Conservation (phyloP, 2,329 filamentous ascomycete species). For the Epichloe brachyelytri region DNA sequence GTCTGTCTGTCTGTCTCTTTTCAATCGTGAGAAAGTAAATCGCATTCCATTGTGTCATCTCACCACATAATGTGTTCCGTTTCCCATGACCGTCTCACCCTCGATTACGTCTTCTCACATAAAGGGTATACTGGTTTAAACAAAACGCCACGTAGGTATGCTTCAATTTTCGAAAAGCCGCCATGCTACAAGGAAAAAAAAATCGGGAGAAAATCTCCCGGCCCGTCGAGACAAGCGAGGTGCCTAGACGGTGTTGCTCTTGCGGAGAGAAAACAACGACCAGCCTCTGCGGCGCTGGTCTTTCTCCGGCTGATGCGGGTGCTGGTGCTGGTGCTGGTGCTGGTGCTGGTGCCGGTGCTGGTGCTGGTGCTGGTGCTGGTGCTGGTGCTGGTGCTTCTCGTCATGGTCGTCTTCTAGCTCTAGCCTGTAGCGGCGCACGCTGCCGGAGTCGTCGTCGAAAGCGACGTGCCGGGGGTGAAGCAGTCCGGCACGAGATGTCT, state of each 20-base stretch:
- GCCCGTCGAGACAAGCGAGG: no score
- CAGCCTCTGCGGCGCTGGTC: conserved; percentile 14
- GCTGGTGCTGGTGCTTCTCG: conserved; percentile 11
- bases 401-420: conserved; percentile 36
- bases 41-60: no score
- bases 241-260: conserved; percentile 9
- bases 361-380: conserved; percentile 4
- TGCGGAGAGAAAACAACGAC: conserved; percentile 17
- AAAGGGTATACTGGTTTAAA: background rate
- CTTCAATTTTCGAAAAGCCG: conserved; percentile 8
- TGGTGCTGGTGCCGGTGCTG: conserved; percentile 4
- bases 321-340: conserved; percentile 9
- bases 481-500: conserved; percentile 47
- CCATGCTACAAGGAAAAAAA: conserved; percentile 5
- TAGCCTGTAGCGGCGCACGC: conserved; percentile 49
- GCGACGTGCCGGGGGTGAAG: conserved; percentile 39
- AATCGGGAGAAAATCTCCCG: background rate
- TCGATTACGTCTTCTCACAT: no score
- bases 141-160: no score
- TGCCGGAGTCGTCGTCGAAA: conserved; percentile 51
- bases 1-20: no score
- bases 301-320: conserved; percentile 5
- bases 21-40: no score
- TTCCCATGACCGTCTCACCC: no score
- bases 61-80: no score